Evolutionary conservation across 331 rosid species (phyloP).

Genomic region (Saraca asoca): DNA sequence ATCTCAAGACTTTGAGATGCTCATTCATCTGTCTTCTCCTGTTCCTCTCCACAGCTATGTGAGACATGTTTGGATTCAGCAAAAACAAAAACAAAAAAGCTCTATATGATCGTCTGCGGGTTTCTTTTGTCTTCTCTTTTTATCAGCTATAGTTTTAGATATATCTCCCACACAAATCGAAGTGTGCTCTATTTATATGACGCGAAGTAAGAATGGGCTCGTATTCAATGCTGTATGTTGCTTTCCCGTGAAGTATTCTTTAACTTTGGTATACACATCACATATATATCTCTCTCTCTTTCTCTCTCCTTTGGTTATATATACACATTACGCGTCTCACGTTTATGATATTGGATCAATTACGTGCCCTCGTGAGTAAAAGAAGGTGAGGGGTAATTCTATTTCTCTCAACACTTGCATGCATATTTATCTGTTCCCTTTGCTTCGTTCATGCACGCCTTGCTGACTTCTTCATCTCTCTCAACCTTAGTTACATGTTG

Average conservation of each 20-base stretch:
- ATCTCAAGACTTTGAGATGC: conserved; percentile 83
- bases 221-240: conserved; percentile 67
- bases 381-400: conserved; percentile 3
- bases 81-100: too few relatives aligned
- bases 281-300: conserved; percentile 21
- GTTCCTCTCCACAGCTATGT: conserved; percentile 94
- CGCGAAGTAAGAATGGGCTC: not conserved
- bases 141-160: not conserved
- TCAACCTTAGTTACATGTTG: too few relatives aligned
- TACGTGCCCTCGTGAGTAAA: conserved; percentile 82
- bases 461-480: conserved; percentile 17
- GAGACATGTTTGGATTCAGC: conserved; percentile 62
- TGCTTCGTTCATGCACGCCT: conserved; percentile 57
- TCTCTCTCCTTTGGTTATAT: not conserved
- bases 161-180: conserved; percentile 17
- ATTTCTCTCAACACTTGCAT: conserved; percentile 46
- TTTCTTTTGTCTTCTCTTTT: not conserved
- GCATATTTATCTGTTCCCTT: conserved; percentile 44
- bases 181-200: conserved; percentile 51
- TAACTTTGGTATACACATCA: conserved; percentile 2
- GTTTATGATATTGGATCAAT: conserved; percentile 70
- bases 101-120: too few relatives aligned
- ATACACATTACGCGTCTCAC: conserved; percentile 82
- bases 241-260: conserved; percentile 80
- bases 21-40: conserved; percentile 95